phyloP scores from a whole-genome alignment of 176 grass and related monocot genomes.

The Carex cristatella region DNA sequence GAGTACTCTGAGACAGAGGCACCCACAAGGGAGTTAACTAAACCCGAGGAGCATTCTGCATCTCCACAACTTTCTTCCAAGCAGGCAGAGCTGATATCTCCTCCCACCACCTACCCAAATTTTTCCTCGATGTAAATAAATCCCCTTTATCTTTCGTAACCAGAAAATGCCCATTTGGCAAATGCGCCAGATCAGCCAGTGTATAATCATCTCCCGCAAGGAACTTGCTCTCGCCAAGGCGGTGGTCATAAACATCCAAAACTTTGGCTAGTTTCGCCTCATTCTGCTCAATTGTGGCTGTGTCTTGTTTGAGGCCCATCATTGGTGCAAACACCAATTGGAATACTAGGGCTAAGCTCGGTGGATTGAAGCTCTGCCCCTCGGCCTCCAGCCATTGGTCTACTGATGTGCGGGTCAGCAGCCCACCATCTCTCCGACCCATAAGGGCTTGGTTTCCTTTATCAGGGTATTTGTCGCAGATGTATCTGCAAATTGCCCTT shows the following conservation, averaged over 20 bases:
- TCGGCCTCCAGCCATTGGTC: conserved; percentile 91
- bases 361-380: conserved; percentile 70
- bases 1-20: not conserved
- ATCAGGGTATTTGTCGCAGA: conserved; percentile 64
- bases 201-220: conserved; percentile 74
- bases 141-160: conserved; percentile 37
- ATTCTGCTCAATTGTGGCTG: conserved; percentile 49
- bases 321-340: conserved; percentile 63
- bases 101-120: conserved; percentile 79
- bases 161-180: conserved; percentile 67
- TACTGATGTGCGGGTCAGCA: conserved; percentile 42
- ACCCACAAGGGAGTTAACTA: not conserved
- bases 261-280: conserved; percentile 72
- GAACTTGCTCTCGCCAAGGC: conserved; percentile 60
- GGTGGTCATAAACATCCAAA: conserved; percentile 66
- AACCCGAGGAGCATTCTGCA: conserved; percentile 35
- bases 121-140: conserved; percentile 58
- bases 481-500: conserved; percentile 79
- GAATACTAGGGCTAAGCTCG: conserved; percentile 62
- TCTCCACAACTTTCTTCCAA: conserved; percentile 68
- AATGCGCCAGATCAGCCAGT: conserved; percentile 66
- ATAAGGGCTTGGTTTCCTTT: conserved; percentile 47
- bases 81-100: conserved; percentile 53
- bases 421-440: conserved; percentile 53
- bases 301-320: conserved; percentile 53